A percentile compares a stretch with the other conserved stretches of the same genome.
phyloP scores from a whole-genome alignment of 352 stramenopile species.

The Globisporangium heterothallicum region DNA sequence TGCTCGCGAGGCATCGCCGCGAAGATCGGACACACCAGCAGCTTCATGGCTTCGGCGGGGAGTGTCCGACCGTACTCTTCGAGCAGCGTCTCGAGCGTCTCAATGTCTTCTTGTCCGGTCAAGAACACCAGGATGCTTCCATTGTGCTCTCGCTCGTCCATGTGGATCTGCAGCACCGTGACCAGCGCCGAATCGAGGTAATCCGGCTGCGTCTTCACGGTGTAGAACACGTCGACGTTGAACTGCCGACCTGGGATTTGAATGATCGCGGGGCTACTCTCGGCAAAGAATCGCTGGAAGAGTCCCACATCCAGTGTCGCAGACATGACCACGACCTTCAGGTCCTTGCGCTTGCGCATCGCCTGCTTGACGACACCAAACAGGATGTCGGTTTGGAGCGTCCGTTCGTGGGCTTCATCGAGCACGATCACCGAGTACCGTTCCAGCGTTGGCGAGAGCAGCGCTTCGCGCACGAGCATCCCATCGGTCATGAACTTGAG shows the following conservation, averaged over 20 bases:
- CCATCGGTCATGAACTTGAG: conserved; percentile 94
- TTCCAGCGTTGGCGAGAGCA: conserved; percentile 66
- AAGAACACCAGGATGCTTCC: conserved; percentile 94
- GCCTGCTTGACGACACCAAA: conserved; percentile 85
- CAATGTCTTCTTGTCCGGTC: conserved; percentile 96
- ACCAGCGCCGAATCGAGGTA: conserved; percentile 89
- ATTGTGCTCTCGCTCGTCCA: conserved; percentile 61
- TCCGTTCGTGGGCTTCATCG: conserved; percentile 86
- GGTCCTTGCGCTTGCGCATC: conserved; percentile 67
- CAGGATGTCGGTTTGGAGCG: conserved; percentile 89
- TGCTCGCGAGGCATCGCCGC: conserved; percentile 91
- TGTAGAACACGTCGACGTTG: conserved; percentile 89
- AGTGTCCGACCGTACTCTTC: conserved; percentile 77
- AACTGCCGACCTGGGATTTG: conserved; percentile 87
- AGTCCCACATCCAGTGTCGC: conserved; percentile 94
- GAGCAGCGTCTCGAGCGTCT: conserved; percentile 81
- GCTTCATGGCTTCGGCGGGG: conserved; percentile 61
- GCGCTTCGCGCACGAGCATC: conserved; percentile 88
- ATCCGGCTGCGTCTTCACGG: conserved; percentile 75
- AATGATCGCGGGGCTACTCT: conserved; percentile 69
- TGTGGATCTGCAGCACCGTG: conserved; percentile 88
- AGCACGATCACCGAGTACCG: conserved; percentile 81
- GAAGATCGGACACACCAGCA: conserved; percentile 94
- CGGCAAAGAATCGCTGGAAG: conserved; percentile 94
- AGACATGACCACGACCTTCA: conserved; percentile 98